These are phyloP conservation scores for Crataegus laevigata DNA, from an alignment of 306 rosid species.

Conservation along the genomic window DNA sequence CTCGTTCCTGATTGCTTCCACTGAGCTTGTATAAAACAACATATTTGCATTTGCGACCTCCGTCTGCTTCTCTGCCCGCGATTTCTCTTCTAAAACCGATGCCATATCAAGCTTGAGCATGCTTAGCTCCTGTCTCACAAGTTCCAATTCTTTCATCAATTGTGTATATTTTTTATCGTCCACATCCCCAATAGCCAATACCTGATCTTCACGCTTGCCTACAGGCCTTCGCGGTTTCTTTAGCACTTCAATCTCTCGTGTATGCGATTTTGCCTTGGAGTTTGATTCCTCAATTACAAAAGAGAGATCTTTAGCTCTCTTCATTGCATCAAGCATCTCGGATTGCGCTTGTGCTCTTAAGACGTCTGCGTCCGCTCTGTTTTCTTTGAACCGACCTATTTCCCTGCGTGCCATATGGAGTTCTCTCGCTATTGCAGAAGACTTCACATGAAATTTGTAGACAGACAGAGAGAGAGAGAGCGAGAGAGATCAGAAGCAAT, in stretches of 20 bases:
- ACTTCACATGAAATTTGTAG: constrained; percentile 14
- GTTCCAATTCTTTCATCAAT: constrained; percentile 61
- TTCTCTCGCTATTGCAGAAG: constrained; percentile 54
- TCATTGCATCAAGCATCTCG: constrained; percentile 44
- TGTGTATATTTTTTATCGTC: constrained; percentile 34
- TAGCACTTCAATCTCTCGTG: constrained; percentile 33
- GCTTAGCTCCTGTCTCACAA: constrained; percentile 51
- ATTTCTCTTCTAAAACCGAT: constrained; percentile 51
- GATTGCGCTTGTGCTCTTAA: constrained; percentile 48
- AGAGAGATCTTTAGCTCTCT: constrained; percentile 37
- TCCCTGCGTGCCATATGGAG: constrained; percentile 49
- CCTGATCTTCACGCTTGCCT: constrained; percentile 11
- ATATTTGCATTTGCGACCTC: constrained; percentile 37
- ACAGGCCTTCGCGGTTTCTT: constrained; percentile 26
- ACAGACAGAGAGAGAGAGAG: not conserved
- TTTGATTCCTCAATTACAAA: constrained; percentile 41
- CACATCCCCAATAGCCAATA: constrained; percentile 9
- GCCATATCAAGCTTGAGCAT: constrained; percentile 78
- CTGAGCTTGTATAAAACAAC: constrained; percentile 22
- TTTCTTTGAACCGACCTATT: constrained; percentile 42
- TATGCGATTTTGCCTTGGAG: constrained; percentile 17
- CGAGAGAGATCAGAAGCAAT: not conserved
- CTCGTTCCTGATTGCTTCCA: constrained; percentile 50
- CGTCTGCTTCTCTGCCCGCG: constrained; percentile 37
- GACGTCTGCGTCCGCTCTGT: constrained; percentile 40